A percentile compares a stretch with the other conserved stretches of the same genome.
Evolutionary conservation across 345 rosid genomes (phyloP).

Genomic region (Citrus sp.): DNA sequence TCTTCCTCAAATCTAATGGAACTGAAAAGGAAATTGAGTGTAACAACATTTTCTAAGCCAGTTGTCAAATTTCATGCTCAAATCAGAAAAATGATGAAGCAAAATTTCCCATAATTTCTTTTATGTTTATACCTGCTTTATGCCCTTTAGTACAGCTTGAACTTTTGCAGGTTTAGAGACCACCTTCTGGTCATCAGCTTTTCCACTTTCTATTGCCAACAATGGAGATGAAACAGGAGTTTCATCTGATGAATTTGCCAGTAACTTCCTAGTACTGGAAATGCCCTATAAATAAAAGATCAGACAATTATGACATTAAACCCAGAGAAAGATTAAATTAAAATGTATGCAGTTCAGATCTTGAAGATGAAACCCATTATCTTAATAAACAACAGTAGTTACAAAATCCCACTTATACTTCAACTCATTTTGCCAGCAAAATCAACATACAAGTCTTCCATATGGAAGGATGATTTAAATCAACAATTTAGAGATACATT

Average conservation of each 20-base stretch:
- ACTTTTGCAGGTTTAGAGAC: slow-evolving; percentile 59
- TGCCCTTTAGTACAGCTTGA: slow-evolving; percentile 83
- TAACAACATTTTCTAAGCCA: neutral
- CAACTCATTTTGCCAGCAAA: neutral
- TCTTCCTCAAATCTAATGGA: neutral
- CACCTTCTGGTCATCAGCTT: slow-evolving; percentile 60
- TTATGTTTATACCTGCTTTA: slow-evolving; percentile 58
- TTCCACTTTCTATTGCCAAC: slow-evolving; percentile 49
- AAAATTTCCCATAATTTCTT: neutral
- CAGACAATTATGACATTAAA: neutral
- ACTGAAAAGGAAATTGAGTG: neutral
- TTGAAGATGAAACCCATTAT: neutral
- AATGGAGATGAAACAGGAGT: slow-evolving; percentile 78
- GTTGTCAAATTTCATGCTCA: neutral
- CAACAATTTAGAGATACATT: neutral
- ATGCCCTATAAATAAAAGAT: slow-evolving; percentile 50
- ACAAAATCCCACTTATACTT: neutral
- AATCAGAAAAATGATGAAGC: neutral
- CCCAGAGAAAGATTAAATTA: neutral
- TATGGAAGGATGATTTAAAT: neutral
- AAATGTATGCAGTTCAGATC: neutral
- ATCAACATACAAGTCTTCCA: neutral
- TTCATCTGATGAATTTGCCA: slow-evolving; percentile 48
- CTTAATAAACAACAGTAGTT: neutral
- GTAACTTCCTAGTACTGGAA: slow-evolving; percentile 60